Evolutionary conservation across 164 flowering plant species (phyloP).

Genomic region (Vitis cinerea): DNA sequence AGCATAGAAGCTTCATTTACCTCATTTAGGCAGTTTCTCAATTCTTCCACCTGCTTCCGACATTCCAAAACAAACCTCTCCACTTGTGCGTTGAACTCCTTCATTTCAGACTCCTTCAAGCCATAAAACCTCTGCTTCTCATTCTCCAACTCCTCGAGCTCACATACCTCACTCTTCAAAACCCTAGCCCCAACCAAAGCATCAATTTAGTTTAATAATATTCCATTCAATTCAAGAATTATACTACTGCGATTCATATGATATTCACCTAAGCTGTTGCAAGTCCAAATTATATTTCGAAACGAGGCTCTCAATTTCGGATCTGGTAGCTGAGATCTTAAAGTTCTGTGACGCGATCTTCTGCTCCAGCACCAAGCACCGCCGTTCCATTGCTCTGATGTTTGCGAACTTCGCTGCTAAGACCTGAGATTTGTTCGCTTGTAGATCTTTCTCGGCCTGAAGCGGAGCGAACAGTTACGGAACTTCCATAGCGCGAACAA

Average conservation of each 20-base stretch:
- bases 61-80: conserved; percentile 21
- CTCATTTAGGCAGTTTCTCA: conserved; percentile 31
- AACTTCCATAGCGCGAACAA: no score
- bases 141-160: conserved; percentile 43
- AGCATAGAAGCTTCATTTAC: conserved; percentile 22
- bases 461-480: no score
- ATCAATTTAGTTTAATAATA: background rate
- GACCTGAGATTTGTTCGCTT: conserved; percentile 34
- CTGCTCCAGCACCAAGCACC: conserved; percentile 49
- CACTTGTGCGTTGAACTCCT: conserved; percentile 35
- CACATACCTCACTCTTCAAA: conserved; percentile 46
- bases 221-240: background rate
- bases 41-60: conserved; percentile 26
- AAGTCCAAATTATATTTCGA: conserved; percentile 18
- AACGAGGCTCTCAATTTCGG: conserved; percentile 39
- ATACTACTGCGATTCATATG: background rate
- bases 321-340: conserved; percentile 36
- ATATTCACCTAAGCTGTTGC: conserved; percentile 33
- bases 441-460: conserved; percentile 60
- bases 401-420: conserved; percentile 35
- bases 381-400: conserved; percentile 41
- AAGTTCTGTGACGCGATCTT: conserved; percentile 35
- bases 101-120: conserved; percentile 37
- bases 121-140: conserved; percentile 45
- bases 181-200: conserved; percentile 25